Evolutionary conservation across 2,329 filamentous ascomycete species (phyloP).

Genomic region (Cladosporium sp.): DNA sequence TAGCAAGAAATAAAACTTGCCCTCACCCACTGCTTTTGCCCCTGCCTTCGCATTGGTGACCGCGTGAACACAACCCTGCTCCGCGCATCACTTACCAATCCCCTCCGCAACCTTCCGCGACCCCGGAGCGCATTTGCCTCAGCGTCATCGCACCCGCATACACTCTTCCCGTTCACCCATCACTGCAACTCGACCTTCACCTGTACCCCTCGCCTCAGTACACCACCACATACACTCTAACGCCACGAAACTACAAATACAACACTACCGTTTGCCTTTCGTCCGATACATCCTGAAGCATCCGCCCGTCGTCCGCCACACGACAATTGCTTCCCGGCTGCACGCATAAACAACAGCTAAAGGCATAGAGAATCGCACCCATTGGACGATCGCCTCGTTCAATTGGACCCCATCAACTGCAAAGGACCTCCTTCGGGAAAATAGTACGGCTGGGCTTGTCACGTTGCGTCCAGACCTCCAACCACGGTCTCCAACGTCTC

Average conservation of each 20-base stretch:
- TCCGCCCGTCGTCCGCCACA: background rate
- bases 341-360: background rate
- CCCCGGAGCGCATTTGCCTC: background rate
- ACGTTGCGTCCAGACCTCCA: constrained; percentile 24
- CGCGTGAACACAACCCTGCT: background rate
- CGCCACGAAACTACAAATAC: background rate
- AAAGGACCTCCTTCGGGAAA: background rate
- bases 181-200: background rate
- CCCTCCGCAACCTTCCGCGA: background rate
- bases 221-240: background rate
- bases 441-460: constrained; percentile 33
- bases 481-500: constrained; percentile 28
- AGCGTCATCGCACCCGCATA: constrained; percentile 6
- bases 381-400: background rate
- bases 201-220: background rate
- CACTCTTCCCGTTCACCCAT: background rate
- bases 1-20: background rate
- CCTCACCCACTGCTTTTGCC: background rate
- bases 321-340: background rate
- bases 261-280: background rate
- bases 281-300: background rate
- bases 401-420: background rate
- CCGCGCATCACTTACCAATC: background rate
- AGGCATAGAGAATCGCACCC: background rate
- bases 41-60: background rate